Evolutionary conservation across 306 rosid genomes (phyloP), one percentile per base, ranked within the genome.

Genomic region (Prunus kanzakura): DNA sequence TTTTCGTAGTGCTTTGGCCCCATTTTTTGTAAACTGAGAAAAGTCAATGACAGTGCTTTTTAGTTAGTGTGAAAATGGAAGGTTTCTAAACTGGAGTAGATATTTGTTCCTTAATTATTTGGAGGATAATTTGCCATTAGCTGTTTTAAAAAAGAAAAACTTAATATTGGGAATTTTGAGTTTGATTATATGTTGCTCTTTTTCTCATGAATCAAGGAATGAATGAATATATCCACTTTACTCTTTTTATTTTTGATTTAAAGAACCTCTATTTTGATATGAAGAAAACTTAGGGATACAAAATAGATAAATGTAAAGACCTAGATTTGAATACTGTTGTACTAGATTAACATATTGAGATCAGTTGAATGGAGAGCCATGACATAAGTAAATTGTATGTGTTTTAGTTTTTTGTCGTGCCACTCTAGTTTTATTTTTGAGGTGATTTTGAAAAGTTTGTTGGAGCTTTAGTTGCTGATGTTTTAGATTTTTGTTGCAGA

Each of bases 401-500:
- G 19, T 63, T 74, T 49, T 32, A 30, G 13, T 41, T 61, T 29
- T 18, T 11, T 12, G 11, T 56, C 15, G 43, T 25, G 27, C 15
- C 22, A 51, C 30, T 74, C 12, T 4, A 27, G 69, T 61, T 73
- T 29, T 25, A 10, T 38, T 23, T 32, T n/a, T 35, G 2, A 29
- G 16, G 15, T 38, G 38, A 10, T 46, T 46, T 19, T 8, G 16
- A 45, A 67, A 29, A 38, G 7, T 3, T 23, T 27, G 20, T 60
- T 46, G 51, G 25, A 46, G 23, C 54, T 57, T 46, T 66, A 12
- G 38, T 50, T 61, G 8, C 77, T 81, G 51, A 62, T 84, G 8
- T 75, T 41, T 79, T 73, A 45, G 77, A 78, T 65, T 75, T 69
- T 68, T 85, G 70, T 62, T 82, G 90, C 96, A 91, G 98, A 93